Evolutionary conservation across 306 rosid genomes (phyloP), one percentile per base, ranked within the genome.

Genomic region (Prunus mume): DNA sequence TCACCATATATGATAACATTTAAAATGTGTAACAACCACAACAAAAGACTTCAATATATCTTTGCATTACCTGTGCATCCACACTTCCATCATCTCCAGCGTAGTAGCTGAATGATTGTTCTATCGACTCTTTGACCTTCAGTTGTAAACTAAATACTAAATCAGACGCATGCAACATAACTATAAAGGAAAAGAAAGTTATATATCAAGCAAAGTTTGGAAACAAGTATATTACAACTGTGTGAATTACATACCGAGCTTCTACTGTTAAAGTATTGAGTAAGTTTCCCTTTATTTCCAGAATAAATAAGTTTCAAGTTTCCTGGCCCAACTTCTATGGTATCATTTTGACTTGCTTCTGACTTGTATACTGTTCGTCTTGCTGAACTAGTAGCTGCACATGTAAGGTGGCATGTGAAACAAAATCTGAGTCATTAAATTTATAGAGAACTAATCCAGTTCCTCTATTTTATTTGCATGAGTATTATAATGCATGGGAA

Each of bases 251-350:
- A 67, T 79, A 83, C 87, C 81, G 13, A 65, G 70, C 73, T 83
- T 60, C 81, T 79, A 61, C 28, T 76, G 68, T 83, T 83, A 41
- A 72, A 20, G 60, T 83, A 83, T 61, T 77, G 71, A 73, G 80
- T 61, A 58, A 83, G 84, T 58, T 83, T 67, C 50, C 83, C 81
- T 66, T 79, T 78, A 49, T 72, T 72, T 62, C 75, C 81, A 22
- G 84, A 77, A 60, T 83, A 83, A 71, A 76, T 45, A 41, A 83
- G 87, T 68, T 79, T 79, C 78, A 83, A 76, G 63, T 72, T 79
- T 54, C 87, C 87, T 65, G 75, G 76, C 62, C 84, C 87, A 8
- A 83, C 87, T 79, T 72, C 55, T 52, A 83, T 47, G 2, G 77
- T 72, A 47, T 79, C 14, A 19, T 75, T 58, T 70, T 65, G 70